A percentile compares a stretch with the other conserved stretches of the same genome.
These are phyloP conservation scores for Echinochloa phyllopogon DNA, from an alignment of 176 grass and related monocot species.

Conservation along the genomic window DNA sequence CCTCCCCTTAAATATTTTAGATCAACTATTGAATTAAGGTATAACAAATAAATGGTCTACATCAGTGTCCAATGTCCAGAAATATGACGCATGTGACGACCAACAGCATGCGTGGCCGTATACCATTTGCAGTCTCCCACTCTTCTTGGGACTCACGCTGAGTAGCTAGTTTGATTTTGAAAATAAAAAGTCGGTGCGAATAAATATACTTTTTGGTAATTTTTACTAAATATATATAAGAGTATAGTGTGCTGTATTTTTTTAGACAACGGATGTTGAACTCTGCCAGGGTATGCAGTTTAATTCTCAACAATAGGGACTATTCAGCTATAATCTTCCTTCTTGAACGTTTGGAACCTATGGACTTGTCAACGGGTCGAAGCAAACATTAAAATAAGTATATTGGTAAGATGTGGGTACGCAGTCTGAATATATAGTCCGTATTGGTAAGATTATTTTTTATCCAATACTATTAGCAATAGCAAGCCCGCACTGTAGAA, in stretches of 20 bases:
- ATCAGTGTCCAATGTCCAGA: background rate
- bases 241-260: too few relatives aligned
- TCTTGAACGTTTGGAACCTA: too few relatives aligned
- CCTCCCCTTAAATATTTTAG: background rate
- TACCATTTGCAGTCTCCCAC: background rate
- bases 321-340: background rate
- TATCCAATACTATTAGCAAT: too few relatives aligned
- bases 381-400: too few relatives aligned
- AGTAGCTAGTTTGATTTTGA: background rate
- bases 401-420: too few relatives aligned
- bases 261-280: too few relatives aligned
- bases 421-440: too few relatives aligned
- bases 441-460: too few relatives aligned
- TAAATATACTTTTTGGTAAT: background rate
- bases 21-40: background rate
- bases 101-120: background rate
- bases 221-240: background rate
- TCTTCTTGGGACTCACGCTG: background rate
- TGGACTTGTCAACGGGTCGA: too few relatives aligned
- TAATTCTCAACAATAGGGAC: background rate
- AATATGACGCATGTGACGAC: constrained; percentile 14
- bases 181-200: background rate
- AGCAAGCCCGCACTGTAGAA: too few relatives aligned
- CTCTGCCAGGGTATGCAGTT: too few relatives aligned
- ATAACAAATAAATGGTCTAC: background rate